phyloP scores from a whole-genome alignment of 1,284 basidiomycete genomes.

The Afroboletus lepidellus region DNA sequence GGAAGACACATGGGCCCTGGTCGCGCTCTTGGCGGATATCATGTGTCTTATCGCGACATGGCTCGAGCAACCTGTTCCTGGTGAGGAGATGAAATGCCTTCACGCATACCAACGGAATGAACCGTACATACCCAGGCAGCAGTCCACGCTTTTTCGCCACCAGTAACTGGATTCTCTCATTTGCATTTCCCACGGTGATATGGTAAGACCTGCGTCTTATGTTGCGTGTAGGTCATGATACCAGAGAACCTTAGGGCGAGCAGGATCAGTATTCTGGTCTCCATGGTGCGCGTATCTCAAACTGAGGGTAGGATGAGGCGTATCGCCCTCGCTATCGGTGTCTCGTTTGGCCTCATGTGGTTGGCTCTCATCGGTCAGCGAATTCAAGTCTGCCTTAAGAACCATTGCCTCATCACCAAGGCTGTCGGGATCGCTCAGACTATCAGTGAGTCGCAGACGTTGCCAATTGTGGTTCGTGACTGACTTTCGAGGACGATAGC shows the following conservation, averaged over 20 bases:
- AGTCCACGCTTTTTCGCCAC: slow-evolving; percentile 11
- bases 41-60: slow-evolving; percentile 6
- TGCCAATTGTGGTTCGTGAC: not conserved
- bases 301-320: slow-evolving; percentile 15
- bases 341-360: slow-evolving; percentile 18
- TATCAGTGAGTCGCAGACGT: slow-evolving; percentile 14
- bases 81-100: slow-evolving; percentile 7
- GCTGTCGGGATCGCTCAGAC: slow-evolving; percentile 16
- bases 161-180: slow-evolving; percentile 19
- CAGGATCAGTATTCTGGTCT: slow-evolving; percentile 29
- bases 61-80: slow-evolving; percentile 13
- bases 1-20: slow-evolving; percentile 26
- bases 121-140: not conserved
- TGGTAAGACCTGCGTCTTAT: too few relatives aligned
- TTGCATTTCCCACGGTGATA: slow-evolving; percentile 23
- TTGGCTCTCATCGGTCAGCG: slow-evolving; percentile 9
- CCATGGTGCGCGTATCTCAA: slow-evolving; percentile 24
- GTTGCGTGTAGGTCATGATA: too few relatives aligned
- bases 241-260: slow-evolving; percentile 20
- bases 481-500: slow-evolving; percentile 5
- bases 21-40: slow-evolving; percentile 21
- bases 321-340: slow-evolving; percentile 11
- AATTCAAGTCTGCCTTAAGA: slow-evolving; percentile 13
- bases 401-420: slow-evolving; percentile 14
- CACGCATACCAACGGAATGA: too few relatives aligned